Evolutionary conservation across 306 rosid genomes (phyloP).

Genomic region (Vigna hirtella): DNA sequence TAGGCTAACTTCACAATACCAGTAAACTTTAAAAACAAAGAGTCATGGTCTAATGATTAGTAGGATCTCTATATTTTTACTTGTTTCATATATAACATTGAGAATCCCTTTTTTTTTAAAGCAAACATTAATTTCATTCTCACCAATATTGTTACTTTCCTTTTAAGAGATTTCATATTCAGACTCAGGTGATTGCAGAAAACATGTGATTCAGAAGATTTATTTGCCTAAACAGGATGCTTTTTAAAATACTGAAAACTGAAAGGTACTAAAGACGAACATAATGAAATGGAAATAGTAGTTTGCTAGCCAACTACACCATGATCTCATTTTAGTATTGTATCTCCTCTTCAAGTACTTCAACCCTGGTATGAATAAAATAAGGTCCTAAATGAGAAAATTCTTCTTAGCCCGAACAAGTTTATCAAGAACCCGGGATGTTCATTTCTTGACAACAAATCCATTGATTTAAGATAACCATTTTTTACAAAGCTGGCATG

Average conservation of each 20-base stretch:
- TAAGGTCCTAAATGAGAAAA: slow-evolving; percentile 19
- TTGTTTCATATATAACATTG: slow-evolving; percentile 24
- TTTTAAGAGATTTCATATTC: slow-evolving; percentile 21
- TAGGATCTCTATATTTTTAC: slow-evolving; percentile 18
- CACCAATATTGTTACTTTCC: background rate
- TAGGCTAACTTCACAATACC: background rate
- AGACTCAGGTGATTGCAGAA: slow-evolving; percentile 17
- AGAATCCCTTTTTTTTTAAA: background rate
- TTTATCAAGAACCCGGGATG: slow-evolving; percentile 25
- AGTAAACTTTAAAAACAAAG: slow-evolving; percentile 16
- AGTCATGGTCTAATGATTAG: slow-evolving; percentile 15
- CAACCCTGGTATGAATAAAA: background rate
- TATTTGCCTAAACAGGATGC: slow-evolving; percentile 8
- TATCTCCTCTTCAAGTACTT: background rate
- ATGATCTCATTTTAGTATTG: slow-evolving; percentile 1
- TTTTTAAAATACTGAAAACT: background rate
- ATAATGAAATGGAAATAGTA: background rate
- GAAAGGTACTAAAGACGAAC: background rate
- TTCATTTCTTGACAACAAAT: slow-evolving; percentile 25
- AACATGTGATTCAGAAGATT: background rate
- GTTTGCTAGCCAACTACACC: background rate
- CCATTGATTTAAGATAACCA: slow-evolving; percentile 5
- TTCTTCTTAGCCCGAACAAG: background rate
- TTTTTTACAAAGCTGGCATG: slow-evolving; percentile 20
- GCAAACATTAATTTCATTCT: background rate